Base-by-base conservation (phyloP, 2,329 filamentous ascomycete genomes). In the Monosporascus sp. region DNA sequence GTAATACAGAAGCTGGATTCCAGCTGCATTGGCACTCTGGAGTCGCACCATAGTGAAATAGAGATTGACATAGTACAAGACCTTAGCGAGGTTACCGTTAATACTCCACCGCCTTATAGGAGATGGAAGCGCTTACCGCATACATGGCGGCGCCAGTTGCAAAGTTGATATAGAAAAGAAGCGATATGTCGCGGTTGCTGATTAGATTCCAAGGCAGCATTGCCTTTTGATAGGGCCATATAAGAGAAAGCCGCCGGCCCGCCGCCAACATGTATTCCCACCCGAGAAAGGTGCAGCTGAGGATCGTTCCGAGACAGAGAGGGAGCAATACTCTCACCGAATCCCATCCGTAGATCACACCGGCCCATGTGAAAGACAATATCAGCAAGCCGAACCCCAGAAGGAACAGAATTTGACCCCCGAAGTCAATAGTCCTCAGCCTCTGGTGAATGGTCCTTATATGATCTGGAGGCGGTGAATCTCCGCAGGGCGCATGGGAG, bases 1-100 rank as follows among this genome's bases (percentile, higher is more conserved):
- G 59, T 85, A 88, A 64, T 80, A 87, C 1, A 88, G 68, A 11
- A 89, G 71, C 54, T 84, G 77, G 0, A 77, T 62, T 3, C 83
- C 83, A 1, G 83, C 76, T 48, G 79, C 63, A 24, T 77, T 27
- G 71, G 74, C 27, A 59, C 58, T 66, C 56, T 80, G 81, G 6
- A 73, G 76, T 66, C 82, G 71, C 4, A 87, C 84, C 17, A 86
- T 69, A 2, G 81, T 80, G 65, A 88, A 88, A 66, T 87, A 89
- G 19, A 88, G 77, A 17, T 81, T 82, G 59, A 86, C 81, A 60
- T 88, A 89, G 66, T 88, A 89, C 58, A 88, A 81, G 1, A 85
- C 80, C 69, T 70, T 34, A 31, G 50, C 7, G 27, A 38, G 7
- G 19, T 20, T 40, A 9, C 5, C 2, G 17, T 7, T 11, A 41